Conservation (phyloP, 257 asterid genomes). For the Solanum microdontum region DNA sequence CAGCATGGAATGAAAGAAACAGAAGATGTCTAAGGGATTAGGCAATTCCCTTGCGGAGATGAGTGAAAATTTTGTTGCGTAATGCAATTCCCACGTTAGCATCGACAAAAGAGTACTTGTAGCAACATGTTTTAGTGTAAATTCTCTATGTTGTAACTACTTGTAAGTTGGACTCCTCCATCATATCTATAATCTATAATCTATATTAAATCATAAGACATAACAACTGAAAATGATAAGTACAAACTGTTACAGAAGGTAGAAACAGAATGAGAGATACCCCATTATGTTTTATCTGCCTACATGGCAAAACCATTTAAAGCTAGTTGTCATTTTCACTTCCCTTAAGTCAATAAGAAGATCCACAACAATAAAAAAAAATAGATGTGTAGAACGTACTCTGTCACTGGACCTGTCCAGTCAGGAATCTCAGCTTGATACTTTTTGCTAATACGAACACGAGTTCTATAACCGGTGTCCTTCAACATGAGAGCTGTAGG, state of each 20-base stretch:
- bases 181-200: background rate
- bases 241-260: background rate
- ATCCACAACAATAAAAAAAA: background rate
- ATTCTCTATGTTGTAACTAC: background rate
- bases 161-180: background rate
- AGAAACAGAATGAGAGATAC: background rate
- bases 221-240: background rate
- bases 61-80: background rate
- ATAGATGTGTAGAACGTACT: slow-evolving; percentile 43
- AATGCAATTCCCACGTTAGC: background rate
- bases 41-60: background rate
- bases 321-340: background rate
- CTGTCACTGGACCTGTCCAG: slow-evolving; percentile 49
- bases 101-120: background rate
- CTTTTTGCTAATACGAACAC: slow-evolving; percentile 53
- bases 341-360: background rate
- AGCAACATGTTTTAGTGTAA: background rate
- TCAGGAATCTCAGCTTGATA: slow-evolving; percentile 74
- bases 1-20: background rate
- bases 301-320: background rate
- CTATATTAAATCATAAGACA: background rate
- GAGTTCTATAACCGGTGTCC: slow-evolving; percentile 42
- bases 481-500: slow-evolving; percentile 46
- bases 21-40: background rate
- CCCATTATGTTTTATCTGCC: background rate